phyloP scores from a whole-genome alignment of 1,139 yeast genomes.

The Nakaseomyces kungkrabaensis region DNA sequence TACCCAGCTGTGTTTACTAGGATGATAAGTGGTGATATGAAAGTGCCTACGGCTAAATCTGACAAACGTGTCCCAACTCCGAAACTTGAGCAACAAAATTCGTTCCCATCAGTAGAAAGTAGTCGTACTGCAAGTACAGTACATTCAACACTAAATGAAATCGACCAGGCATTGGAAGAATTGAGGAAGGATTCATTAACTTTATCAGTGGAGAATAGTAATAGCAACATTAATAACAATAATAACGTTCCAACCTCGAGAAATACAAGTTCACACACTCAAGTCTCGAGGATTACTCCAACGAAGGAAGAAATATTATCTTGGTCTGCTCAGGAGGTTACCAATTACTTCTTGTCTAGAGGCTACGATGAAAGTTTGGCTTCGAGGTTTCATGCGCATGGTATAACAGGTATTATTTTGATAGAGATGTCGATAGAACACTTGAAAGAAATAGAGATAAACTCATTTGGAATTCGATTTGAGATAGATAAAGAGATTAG shows the following conservation, averaged over 20 bases:
- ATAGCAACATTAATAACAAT: neutral
- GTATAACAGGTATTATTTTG: conserved; percentile 76
- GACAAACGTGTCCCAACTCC: conserved; percentile 22
- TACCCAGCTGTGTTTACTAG: conserved; percentile 84
- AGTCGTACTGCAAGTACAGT: conserved; percentile 30
- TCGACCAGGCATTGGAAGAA: conserved; percentile 76
- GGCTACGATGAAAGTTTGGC: conserved; percentile 68
- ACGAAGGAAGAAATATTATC: conserved; percentile 37
- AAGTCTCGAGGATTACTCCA: neutral
- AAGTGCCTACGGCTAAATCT: conserved; percentile 9
- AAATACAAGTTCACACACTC: neutral
- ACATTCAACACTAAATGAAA: conserved; percentile 61
- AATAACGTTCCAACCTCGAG: neutral
- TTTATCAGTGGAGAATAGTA: neutral
- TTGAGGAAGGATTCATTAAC: conserved; percentile 34
- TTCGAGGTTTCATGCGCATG: conserved; percentile 72
- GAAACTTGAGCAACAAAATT: neutral
- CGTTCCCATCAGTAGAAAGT: neutral
- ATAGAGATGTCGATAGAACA: conserved; percentile 77
- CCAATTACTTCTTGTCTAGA: conserved; percentile 57
- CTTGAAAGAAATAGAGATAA: conserved; percentile 81
- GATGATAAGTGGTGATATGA: conserved; percentile 5
- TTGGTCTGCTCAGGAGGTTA: conserved; percentile 85
- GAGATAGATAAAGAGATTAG: conserved; percentile 86
- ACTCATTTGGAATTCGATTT: conserved; percentile 89